Percentiles rank a stretch among this genome's conserved stretches.
These are phyloP conservation scores for Sarocladium strictum DNA, from an alignment of 2,329 filamentous ascomycete genomes.

Conservation along the genomic window DNA sequence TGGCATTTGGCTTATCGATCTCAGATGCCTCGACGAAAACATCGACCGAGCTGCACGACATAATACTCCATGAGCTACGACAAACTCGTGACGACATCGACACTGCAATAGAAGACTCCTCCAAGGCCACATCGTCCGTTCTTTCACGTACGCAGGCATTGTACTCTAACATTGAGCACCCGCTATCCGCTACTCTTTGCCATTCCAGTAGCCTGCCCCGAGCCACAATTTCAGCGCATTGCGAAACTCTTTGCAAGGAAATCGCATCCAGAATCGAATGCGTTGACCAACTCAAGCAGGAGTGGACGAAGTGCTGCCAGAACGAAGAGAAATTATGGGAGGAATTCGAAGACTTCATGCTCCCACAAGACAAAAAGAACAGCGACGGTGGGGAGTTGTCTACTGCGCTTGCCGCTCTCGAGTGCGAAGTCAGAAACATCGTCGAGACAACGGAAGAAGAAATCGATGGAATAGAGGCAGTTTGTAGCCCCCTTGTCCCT, in stretches of 20 bases:
- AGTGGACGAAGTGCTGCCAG: not conserved
- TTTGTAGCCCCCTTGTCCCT: too few relatives aligned
- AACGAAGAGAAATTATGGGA: constrained; percentile 17
- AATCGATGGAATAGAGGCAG: constrained; percentile 23
- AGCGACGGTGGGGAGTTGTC: not conserved
- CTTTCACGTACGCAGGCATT: constrained; percentile 17
- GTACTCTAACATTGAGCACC: constrained; percentile 26
- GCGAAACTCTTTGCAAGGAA: constrained; percentile 17
- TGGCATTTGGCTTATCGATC: not conserved
- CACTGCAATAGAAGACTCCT: constrained; percentile 10
- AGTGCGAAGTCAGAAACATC: not conserved
- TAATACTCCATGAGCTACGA: not conserved
- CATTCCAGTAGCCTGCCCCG: constrained; percentile 16
- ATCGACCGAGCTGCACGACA: not conserved
- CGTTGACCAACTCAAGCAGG: not conserved
- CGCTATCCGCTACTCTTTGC: constrained; percentile 26
- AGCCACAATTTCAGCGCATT: constrained; percentile 21
- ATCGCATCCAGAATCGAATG: constrained; percentile 11
- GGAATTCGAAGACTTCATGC: constrained; percentile 12
- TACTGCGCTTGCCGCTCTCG: not conserved
- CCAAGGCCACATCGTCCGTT: not conserved
- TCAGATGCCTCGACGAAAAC: not conserved
- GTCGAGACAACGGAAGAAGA: constrained; percentile 18
- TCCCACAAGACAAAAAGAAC: not conserved
- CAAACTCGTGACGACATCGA: not conserved